Evolutionary conservation across 2,329 filamentous ascomycete genomes (phyloP).

Genomic region (Acephala macrosclerotiorum): DNA sequence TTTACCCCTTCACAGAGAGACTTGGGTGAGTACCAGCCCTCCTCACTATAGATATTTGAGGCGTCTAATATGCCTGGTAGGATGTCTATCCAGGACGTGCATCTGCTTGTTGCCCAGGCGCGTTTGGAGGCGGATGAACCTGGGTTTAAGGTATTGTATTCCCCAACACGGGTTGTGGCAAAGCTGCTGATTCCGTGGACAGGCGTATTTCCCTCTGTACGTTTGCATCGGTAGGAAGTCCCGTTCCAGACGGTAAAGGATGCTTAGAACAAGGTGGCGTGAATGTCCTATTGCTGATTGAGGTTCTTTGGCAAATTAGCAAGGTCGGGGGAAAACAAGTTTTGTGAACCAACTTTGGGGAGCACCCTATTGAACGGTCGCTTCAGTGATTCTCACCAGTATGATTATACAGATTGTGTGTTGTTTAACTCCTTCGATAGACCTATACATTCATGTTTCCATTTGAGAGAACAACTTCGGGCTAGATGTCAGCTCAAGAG

Average conservation of each 20-base stretch:
- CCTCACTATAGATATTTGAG: conserved; percentile 9
- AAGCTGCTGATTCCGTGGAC: conserved; percentile 16
- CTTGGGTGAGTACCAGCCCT: conserved; percentile 30
- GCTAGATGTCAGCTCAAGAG: neutral
- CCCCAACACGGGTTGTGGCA: neutral
- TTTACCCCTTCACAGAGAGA: conserved; percentile 60
- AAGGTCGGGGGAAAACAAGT: neutral
- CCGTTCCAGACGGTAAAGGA: conserved; percentile 37
- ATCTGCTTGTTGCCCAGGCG: conserved; percentile 63
- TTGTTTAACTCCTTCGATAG: neutral
- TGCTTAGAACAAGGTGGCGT: neutral
- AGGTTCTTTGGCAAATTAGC: conserved; percentile 3
- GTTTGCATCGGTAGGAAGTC: conserved; percentile 69
- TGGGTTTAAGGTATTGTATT: conserved; percentile 58
- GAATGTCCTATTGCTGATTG: neutral
- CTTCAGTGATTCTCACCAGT: neutral
- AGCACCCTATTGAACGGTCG: neutral
- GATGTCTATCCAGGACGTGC: conserved; percentile 64
- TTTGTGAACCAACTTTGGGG: neutral
- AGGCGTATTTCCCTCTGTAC: conserved; percentile 70
- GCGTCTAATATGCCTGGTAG: conserved; percentile 45
- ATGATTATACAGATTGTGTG: neutral
- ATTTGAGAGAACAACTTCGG: neutral
- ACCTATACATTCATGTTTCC: neutral
- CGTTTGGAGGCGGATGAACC: conserved; percentile 60